These are phyloP conservation scores for Cubamyces lactineus DNA, from an alignment of 768 basidiomycete species.

Conservation along the genomic window DNA sequence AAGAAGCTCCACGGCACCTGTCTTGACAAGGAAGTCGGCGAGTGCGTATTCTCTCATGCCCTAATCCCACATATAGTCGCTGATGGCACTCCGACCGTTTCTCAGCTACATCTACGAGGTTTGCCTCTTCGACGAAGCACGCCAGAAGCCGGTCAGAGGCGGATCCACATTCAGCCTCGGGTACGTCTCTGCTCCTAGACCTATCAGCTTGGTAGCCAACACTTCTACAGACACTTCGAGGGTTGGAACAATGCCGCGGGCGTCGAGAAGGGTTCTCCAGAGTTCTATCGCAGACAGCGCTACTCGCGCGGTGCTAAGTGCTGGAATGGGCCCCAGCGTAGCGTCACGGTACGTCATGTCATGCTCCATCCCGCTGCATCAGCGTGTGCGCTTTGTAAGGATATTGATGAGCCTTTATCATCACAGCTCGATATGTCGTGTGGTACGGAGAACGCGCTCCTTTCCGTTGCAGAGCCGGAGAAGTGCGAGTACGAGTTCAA, in stretches of 20 bases:
- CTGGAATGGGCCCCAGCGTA: constrained; percentile 96
- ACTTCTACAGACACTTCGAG: constrained; percentile 60
- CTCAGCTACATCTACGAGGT: constrained; percentile 91
- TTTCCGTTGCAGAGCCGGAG: constrained; percentile 84
- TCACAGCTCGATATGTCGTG: constrained; percentile 80
- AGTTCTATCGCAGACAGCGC: constrained; percentile 79
- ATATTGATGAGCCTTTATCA: background rate
- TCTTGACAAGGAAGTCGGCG: constrained; percentile 81
- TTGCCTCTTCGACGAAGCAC: constrained; percentile 87
- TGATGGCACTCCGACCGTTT: background rate
- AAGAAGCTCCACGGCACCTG: constrained; percentile 90
- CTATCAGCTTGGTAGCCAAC: background rate
- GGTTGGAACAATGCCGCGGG: constrained; percentile 75
- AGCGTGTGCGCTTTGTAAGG: background rate
- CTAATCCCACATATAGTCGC: background rate
- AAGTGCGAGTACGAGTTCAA: constrained; percentile 95
- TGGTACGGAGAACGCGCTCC: constrained; percentile 80
- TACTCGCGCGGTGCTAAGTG: constrained; percentile 88
- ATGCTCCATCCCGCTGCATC: background rate
- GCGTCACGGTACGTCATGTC: constrained; percentile 58
- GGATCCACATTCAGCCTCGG: constrained; percentile 79
- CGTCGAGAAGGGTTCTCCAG: constrained; percentile 60
- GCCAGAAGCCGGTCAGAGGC: constrained; percentile 85
- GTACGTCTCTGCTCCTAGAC: constrained; percentile 46
- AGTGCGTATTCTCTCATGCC: constrained; percentile 58